A percentile compares a stretch with the other conserved stretches of the same genome.
These are phyloP conservation scores for Betula pendula DNA, from an alignment of 306 rosid genomes.

Conservation along the genomic window DNA sequence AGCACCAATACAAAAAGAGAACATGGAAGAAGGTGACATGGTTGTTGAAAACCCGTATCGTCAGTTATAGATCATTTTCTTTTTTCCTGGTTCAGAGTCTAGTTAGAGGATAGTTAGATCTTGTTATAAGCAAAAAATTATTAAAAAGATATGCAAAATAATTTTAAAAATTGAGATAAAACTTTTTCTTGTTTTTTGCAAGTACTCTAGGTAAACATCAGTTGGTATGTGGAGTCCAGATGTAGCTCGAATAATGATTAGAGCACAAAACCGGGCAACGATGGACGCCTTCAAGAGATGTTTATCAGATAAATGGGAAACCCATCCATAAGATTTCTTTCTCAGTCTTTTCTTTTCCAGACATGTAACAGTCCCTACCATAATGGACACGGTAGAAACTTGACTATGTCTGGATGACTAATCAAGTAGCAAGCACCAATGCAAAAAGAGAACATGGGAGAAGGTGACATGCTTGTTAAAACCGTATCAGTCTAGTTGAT, in stretches of 20 bases:
- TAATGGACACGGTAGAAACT: background rate
- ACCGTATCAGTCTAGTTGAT: background rate
- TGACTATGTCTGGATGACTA: constrained; percentile 1
- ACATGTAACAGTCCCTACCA: constrained; percentile 8
- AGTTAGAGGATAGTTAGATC: background rate
- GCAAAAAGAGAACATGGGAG: no score
- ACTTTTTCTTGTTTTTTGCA: no score
- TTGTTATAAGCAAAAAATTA: background rate
- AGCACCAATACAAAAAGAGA: no score
- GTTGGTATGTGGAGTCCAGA: background rate
- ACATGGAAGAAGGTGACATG: no score
- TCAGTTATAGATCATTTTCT: no score
- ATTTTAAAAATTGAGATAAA: no score
- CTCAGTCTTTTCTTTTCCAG: constrained; percentile 2
- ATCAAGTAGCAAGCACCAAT: no score
- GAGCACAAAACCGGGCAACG: background rate
- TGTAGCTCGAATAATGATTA: background rate
- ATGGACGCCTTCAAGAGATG: background rate
- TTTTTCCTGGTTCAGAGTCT: background rate
- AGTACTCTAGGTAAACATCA: background rate
- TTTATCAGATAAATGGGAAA: background rate
- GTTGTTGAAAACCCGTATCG: no score
- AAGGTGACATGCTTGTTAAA: background rate
- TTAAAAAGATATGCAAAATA: no score
- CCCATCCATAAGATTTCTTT: background rate